Base-by-base conservation (phyloP, 768 basidiomycete species). In the Tulasnella sp. region DNA sequence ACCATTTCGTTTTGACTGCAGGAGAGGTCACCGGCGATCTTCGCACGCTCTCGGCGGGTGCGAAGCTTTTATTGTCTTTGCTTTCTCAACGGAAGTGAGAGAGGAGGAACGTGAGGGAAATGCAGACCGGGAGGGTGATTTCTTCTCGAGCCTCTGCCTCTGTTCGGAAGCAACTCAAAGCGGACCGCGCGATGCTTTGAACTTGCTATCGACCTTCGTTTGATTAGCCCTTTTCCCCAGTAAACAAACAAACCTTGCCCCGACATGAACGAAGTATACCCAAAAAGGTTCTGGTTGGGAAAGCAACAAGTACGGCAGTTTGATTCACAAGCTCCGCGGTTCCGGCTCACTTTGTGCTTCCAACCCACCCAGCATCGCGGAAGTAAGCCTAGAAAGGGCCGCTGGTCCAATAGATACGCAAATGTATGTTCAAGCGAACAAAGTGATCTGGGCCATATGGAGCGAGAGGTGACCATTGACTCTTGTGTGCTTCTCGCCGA, bases 21-120 rank as follows among this genome's bases (percentile, higher is more conserved):
- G 49, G 49, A 49, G 42, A 64, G 58, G 58, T 64, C 58, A 64
- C 58, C 58, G 58, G 58, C 58, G 58, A 64, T 64, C 58, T 64
- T 64, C 58, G 31, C 58, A 64, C 58, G 58, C 58, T 34, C 31
- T 64, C 58, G 1, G n/a, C n/a, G 14, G 29, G 58, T 64, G 58
- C 58, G 5, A 25, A 42, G 42, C 42, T 12, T 42, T 7, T 42
- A 14, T 42, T 12, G 42, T 17, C 3, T 9, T 34, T 31, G n/a
- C 31, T 1, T n/a, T n/a, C n/a, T 4, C 15, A 31, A 19, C 25
- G 29, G 29, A 12, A 14, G 6, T 11, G 12, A 15, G 19, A 19
- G 58, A 31, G 11, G 29, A 15, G 25, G 58, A 29, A 42, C 42
- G 42, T 42, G 17, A 42, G 17, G 9, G 42, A 42, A 17, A 42